Percentiles rank a stretch among this genome's conserved stretches.
Evolutionary conservation across 176 grass and related monocot species (phyloP).

Genomic region (Oryza brachyantha): DNA sequence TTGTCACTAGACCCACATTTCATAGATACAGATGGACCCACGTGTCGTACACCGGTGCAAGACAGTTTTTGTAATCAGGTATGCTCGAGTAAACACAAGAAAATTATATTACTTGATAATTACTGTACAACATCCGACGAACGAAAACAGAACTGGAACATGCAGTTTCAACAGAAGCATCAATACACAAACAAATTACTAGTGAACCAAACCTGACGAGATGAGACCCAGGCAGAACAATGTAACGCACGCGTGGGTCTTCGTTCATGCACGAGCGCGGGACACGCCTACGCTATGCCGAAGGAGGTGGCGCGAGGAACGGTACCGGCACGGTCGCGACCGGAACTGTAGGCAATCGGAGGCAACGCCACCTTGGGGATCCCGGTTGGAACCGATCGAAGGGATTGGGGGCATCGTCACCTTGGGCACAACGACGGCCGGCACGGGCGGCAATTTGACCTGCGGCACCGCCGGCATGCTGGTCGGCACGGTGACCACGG

Average conservation of each 20-base stretch:
- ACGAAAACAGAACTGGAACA: not conserved
- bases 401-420: constrained; percentile 3
- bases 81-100: not conserved
- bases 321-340: not conserved
- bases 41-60: too few species aligned
- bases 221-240: not conserved
- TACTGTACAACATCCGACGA: not conserved
- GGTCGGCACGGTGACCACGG: too few species aligned
- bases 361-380: not conserved
- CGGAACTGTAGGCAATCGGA: not conserved
- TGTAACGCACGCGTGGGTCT: not conserved
- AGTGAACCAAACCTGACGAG: too few species aligned
- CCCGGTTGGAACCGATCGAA: not conserved
- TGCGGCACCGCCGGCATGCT: too few species aligned
- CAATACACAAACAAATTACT: too few species aligned
- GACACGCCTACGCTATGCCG: not conserved
- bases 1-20: too few species aligned
- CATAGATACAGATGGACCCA: too few species aligned
- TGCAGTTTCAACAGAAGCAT: not conserved
- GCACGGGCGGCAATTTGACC: not conserved
- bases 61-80: not conserved
- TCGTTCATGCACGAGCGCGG: not conserved
- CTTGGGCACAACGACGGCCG: too few species aligned
- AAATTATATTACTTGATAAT: not conserved
- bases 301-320: constrained; percentile 16